Evolutionary conservation across 768 basidiomycete genomes (phyloP).

Genomic region (Pulveroboletus sp.): DNA sequence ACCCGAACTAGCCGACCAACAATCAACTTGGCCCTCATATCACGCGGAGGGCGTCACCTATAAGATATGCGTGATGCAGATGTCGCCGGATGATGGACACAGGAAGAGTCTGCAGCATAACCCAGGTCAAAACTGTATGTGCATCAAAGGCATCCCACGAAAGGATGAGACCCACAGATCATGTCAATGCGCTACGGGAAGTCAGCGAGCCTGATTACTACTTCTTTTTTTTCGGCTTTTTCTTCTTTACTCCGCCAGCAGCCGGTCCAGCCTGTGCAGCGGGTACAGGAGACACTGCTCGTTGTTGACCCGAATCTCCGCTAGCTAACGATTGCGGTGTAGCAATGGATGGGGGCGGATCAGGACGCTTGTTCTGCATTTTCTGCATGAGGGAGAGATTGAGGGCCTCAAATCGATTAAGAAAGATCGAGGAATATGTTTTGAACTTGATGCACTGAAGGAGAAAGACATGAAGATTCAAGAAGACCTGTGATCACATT

Average conservation of each 20-base stretch:
- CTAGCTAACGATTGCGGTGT: conserved; percentile 19
- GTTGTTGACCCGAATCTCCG: conserved; percentile 25
- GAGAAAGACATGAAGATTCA: neutral
- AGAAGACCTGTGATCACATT: neutral
- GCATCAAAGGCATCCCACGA: neutral
- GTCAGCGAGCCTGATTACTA: conserved; percentile 25
- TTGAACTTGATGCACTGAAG: conserved; percentile 92
- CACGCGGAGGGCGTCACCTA: neutral
- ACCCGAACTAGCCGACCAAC: neutral
- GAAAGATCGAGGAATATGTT: conserved; percentile 88
- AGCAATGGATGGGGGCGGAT: conserved; percentile 25
- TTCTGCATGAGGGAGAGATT: conserved; percentile 83
- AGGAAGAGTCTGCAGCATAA: conserved; percentile 1
- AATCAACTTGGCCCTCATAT: conserved; percentile 1
- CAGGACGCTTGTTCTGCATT: conserved; percentile 66
- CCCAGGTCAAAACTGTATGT: conserved; percentile 1
- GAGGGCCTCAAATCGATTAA: conserved; percentile 93
- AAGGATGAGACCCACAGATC: conserved; percentile 11
- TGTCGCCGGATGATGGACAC: conserved; percentile 6
- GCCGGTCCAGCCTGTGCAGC: conserved; percentile 33
- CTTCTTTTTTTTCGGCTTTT: conserved; percentile 81
- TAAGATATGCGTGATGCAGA: neutral
- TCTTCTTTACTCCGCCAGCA: conserved; percentile 74
- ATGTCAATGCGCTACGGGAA: conserved; percentile 3
- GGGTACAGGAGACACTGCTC: conserved; percentile 33